Evolutionary conservation across 768 basidiomycete genomes (phyloP), one percentile per base, ranked within the genome.

Genomic region (Mrakia gelida): DNA sequence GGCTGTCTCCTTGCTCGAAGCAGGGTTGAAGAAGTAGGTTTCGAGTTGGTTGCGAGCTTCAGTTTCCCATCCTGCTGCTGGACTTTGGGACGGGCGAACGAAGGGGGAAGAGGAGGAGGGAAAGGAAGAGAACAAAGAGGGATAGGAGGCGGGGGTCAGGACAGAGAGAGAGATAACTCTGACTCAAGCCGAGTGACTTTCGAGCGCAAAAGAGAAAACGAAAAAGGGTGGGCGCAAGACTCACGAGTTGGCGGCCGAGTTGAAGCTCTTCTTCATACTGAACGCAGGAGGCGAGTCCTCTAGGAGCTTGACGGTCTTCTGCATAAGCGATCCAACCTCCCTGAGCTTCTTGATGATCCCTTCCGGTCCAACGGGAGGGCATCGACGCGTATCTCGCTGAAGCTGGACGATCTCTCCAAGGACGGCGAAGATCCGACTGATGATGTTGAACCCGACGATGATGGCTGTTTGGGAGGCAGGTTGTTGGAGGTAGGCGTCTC

Each of bases 21-120:
- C 92, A 18, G 94, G 94, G 81, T 95, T 92, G 80, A 94, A 91
- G 83, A 95, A 96, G 83, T 94, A 93, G 83, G 93, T 91, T 82
- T 92, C 92, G 80, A 96, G 91, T 84, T 94, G 92, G 3, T 90
- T 91, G 80, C 93, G 92, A 3, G 94, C 93, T 13, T 90, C 90
- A 84, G 92, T 91, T 45, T 90, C 87, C 86, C 92, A 94, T 16
- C 89, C 90, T 52, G 89, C 89, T 34, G 79, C 80, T 28, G 80
- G 80, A 32, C 80, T 78, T 43, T 30, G 13, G 18, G 49, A 18
- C n/a, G 59, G 28, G 5, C 1, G 16, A 49, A 63, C 38, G 8
- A 45, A 10, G 4, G 5, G 26, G 30, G 59, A 43, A 41, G 16
- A 16, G 1, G 3, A 43, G 3, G 54, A 61, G 28, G 73, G 7